Conservation (phyloP, 768 basidiomycete species). For the Chalciporus pseudorubinellus region DNA sequence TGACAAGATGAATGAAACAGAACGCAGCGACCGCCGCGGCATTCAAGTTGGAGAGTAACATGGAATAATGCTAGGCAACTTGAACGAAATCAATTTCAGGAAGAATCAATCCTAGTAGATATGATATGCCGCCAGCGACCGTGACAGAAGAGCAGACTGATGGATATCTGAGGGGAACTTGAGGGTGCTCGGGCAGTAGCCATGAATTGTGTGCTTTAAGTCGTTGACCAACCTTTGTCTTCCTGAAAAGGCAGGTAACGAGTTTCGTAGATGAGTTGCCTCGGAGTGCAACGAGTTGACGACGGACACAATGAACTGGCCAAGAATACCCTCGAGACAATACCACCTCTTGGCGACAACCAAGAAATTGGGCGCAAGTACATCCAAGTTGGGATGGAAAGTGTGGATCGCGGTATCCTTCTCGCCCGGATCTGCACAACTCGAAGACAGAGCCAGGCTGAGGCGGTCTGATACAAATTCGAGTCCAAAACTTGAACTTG, state of each 20-base stretch:
- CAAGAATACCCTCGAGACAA: not conserved
- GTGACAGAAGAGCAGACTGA: not conserved
- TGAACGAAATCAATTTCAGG: not conserved
- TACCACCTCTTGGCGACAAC: not conserved
- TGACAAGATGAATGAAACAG: conserved; percentile 3
- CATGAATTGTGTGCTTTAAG: conserved; percentile 8
- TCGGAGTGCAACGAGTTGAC: no score
- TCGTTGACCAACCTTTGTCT: conserved; percentile 10
- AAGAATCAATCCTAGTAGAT: conserved; percentile 6
- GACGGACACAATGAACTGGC: conserved; percentile 1
- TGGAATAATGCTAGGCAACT: conserved; percentile 1
- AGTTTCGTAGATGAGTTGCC: no score
- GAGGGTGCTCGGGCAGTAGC: not conserved
- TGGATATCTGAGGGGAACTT: conserved; percentile 12
- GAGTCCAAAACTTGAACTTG: no score
- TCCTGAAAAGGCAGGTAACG: conserved; percentile 13
- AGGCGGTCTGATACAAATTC: no score
- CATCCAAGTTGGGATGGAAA: not conserved
- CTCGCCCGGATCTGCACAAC: no score
- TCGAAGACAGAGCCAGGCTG: no score
- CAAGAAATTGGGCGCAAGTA: no score
- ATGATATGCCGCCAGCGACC: conserved; percentile 22
- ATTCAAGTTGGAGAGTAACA: conserved; percentile 16
- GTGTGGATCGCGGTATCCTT: no score
- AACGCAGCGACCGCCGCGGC: conserved; percentile 11